Percentiles rank a stretch among this genome's conserved stretches.
Evolutionary conservation across 305 asterid species (phyloP).

Genomic region (Ilex paraguariensis): DNA sequence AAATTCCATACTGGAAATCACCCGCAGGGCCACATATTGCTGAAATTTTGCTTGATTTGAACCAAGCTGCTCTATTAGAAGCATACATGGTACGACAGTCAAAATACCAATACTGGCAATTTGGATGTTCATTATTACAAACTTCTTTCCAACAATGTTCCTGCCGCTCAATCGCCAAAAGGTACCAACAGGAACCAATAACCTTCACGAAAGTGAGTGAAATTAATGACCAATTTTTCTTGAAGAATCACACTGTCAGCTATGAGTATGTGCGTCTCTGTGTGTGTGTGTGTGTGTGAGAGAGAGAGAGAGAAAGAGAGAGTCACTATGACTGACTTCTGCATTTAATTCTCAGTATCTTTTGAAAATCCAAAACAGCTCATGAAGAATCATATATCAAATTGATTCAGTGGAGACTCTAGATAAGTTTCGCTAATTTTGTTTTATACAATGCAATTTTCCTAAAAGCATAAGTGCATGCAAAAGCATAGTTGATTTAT

Average conservation of each 20-base stretch:
- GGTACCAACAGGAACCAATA: constrained; percentile 67
- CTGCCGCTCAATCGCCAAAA: constrained; percentile 50
- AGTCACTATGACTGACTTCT: not conserved
- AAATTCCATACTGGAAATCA: constrained; percentile 41
- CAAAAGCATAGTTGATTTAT: not conserved
- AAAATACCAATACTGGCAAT: constrained; percentile 40
- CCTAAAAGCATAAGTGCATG: not conserved
- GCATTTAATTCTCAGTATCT: too few species aligned
- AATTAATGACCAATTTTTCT: not conserved
- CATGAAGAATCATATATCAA: not conserved
- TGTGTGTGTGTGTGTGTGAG: too few species aligned
- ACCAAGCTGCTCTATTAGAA: constrained; percentile 32
- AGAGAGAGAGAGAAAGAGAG: not conserved
- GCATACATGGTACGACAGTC: constrained; percentile 30
- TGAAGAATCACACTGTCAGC: not conserved
- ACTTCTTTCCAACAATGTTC: constrained; percentile 54
- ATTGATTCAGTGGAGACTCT: not conserved
- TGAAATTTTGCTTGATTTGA: constrained; percentile 42
- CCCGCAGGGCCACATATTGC: constrained; percentile 28
- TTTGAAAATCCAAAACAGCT: too few species aligned
- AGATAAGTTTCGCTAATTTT: not conserved
- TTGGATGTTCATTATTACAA: constrained; percentile 36
- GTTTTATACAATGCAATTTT: not conserved
- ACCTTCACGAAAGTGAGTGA: constrained; percentile 25
- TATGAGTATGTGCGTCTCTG: not conserved